These are phyloP conservation scores for Oxytropis ochrocephala DNA, from an alignment of 306 rosid species.

Conservation along the genomic window DNA sequence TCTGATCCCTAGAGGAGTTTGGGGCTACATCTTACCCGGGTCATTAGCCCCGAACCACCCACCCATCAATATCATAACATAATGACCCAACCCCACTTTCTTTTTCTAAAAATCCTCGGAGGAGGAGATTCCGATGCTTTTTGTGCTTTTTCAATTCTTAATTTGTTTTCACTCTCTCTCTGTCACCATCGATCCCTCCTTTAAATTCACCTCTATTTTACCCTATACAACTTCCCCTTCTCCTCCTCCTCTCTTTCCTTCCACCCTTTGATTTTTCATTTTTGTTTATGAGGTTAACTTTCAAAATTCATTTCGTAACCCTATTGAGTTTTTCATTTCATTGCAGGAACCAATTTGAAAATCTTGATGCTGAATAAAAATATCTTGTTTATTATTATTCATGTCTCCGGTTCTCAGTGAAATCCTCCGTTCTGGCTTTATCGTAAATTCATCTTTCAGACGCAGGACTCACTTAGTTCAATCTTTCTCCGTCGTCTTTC, in stretches of 20 bases:
- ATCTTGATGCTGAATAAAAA: constrained; percentile 34
- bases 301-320: neutral
- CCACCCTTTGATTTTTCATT: neutral
- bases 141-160: neutral
- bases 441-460: constrained; percentile 66
- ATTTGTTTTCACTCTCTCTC: neutral
- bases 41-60: neutral
- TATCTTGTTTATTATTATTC: constrained; percentile 44
- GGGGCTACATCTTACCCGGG: neutral
- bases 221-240: constrained; percentile 26
- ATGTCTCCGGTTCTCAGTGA: constrained; percentile 84
- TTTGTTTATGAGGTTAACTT: too few species aligned
- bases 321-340: neutral
- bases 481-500: constrained; percentile 88
- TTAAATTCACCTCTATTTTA: constrained; percentile 34
- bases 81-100: too few species aligned
- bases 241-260: neutral
- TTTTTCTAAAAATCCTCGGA: constrained; percentile 1
- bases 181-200: constrained; percentile 21
- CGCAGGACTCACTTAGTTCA: constrained; percentile 90
- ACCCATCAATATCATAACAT: too few species aligned
- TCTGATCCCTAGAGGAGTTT: neutral
- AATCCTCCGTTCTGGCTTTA: constrained; percentile 74
- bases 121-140: constrained; percentile 47
- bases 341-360: neutral